A percentile compares a stretch with the other conserved stretches of the same genome.
These are phyloP conservation scores for Exophiala lecanii-corni DNA, from an alignment of 2,329 filamentous ascomycete genomes.

Conservation along the genomic window DNA sequence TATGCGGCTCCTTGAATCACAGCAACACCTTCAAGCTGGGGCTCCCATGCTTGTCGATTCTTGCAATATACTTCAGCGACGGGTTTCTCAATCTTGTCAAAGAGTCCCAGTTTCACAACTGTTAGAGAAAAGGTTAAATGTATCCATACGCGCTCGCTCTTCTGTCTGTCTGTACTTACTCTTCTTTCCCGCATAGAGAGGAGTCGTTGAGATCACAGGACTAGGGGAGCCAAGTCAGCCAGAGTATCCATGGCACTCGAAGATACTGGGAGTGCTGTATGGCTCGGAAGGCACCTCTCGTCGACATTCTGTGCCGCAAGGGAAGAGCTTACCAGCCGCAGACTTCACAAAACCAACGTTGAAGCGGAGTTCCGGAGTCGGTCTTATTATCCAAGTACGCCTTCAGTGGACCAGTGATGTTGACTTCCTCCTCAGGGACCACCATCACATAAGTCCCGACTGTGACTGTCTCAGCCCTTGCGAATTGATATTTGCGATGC, in stretches of 20 bases:
- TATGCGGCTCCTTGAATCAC: not conserved
- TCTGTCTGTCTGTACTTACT: constrained; percentile 1
- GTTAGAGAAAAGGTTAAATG: not conserved
- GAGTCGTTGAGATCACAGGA: constrained; percentile 8
- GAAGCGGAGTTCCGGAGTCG: constrained; percentile 10
- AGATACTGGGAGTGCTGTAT: no score
- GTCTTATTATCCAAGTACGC: constrained; percentile 13
- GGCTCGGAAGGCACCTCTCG: no score
- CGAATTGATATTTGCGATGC: not conserved
- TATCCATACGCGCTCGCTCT: no score
- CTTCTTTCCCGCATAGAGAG: constrained; percentile 4
- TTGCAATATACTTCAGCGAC: constrained; percentile 12
- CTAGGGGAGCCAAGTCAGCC: not conserved
- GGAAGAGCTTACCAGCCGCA: constrained; percentile 18
- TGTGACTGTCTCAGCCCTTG: not conserved
- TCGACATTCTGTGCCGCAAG: no score
- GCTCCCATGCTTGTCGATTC: constrained; percentile 13
- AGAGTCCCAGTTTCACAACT: constrained; percentile 18
- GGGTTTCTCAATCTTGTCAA: constrained; percentile 12
- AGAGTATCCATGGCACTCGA: not conserved
- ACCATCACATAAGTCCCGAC: constrained; percentile 10
- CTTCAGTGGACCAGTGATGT: constrained; percentile 10
- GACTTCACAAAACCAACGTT: constrained; percentile 13
- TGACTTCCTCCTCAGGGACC: constrained; percentile 10
- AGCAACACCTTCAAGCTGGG: constrained; percentile 6